A percentile compares a stretch with the other conserved stretches of the same genome.
Conservation (phyloP, 2,329 filamentous ascomycete species). For the Xylaria multiplex region DNA sequence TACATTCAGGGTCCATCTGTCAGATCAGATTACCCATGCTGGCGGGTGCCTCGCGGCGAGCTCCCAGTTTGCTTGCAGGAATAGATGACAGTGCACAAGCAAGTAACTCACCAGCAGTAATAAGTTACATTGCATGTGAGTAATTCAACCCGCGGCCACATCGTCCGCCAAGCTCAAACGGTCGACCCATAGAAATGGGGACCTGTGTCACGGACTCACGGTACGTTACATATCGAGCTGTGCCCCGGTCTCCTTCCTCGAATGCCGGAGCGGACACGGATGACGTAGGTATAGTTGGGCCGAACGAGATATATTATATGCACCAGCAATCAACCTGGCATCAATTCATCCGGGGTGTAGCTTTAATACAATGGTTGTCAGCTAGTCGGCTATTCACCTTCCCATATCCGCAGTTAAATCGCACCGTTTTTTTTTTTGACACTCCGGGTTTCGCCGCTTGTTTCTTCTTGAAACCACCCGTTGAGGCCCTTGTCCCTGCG, state of each 20-base stretch:
- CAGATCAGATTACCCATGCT: not conserved
- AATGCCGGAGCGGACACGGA: constrained; percentile 12
- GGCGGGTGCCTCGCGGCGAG: not conserved
- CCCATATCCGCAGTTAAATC: too few relatives aligned
- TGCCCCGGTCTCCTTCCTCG: not conserved
- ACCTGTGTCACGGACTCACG: constrained; percentile 10
- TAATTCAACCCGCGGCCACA: not conserved
- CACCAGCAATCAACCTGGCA: too few relatives aligned
- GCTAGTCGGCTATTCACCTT: too few relatives aligned
- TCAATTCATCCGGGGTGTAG: too few relatives aligned
- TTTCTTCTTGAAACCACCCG: constrained; percentile 1
- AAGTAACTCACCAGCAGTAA: too few relatives aligned
- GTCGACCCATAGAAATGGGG: constrained; percentile 3
- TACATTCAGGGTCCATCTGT: too few relatives aligned
- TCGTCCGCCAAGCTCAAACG: constrained; percentile 6
- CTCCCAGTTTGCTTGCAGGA: too few relatives aligned
- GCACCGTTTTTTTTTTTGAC: too few relatives aligned
- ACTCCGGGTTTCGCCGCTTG: not conserved
- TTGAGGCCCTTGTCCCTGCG: constrained; percentile 2
- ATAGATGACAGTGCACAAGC: too few relatives aligned
- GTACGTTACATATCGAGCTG: not conserved
- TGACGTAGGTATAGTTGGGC: constrained; percentile 15
- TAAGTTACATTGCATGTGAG: not conserved
- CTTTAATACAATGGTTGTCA: too few relatives aligned
- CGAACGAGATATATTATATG: too few relatives aligned